Conservation (phyloP, 2,329 filamentous ascomycete species). For the Zymoseptoria ardabiliae region DNA sequence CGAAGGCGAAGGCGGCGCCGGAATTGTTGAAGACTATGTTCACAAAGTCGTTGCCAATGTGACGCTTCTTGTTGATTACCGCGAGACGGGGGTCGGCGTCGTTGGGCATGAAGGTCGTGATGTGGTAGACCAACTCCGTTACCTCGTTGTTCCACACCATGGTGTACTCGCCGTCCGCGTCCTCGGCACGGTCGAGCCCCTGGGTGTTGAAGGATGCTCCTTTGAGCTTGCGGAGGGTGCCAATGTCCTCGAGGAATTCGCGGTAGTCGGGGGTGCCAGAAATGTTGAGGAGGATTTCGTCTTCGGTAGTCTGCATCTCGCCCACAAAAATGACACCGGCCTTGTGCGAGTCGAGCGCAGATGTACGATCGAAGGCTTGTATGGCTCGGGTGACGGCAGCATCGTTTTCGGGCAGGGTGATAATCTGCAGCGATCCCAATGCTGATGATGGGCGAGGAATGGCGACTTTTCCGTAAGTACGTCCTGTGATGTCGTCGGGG, state of each 20-base stretch:
- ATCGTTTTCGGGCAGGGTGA: constrained; percentile 62
- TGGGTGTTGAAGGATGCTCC: constrained; percentile 87
- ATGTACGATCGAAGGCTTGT: constrained; percentile 73
- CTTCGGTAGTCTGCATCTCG: constrained; percentile 73
- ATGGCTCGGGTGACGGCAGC: constrained; percentile 63
- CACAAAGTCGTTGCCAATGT: constrained; percentile 96
- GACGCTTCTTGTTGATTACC: constrained; percentile 68
- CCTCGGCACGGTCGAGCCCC: constrained; percentile 70
- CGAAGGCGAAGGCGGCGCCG: constrained; percentile 73
- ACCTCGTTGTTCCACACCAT: constrained; percentile 94
- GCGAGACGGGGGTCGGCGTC: constrained; percentile 64
- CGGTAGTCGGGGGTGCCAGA: constrained; percentile 83
- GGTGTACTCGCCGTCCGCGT: constrained; percentile 77
- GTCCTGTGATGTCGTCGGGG: constrained; percentile 18
- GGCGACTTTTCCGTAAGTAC: constrained; percentile 46
- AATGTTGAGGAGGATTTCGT: constrained; percentile 79
- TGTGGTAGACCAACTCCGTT: constrained; percentile 91
- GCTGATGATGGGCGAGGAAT: constrained; percentile 23
- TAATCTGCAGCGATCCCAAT: constrained; percentile 29
- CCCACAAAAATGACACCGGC: constrained; percentile 91
- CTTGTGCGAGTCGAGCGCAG: constrained; percentile 90
- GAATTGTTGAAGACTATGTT: constrained; percentile 98
- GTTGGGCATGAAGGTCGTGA: constrained; percentile 96
- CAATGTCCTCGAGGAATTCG: constrained; percentile 73
- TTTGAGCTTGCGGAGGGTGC: constrained; percentile 71